Base-by-base conservation (phyloP, 345 rosid genomes). In the Acer yangbiense region DNA sequence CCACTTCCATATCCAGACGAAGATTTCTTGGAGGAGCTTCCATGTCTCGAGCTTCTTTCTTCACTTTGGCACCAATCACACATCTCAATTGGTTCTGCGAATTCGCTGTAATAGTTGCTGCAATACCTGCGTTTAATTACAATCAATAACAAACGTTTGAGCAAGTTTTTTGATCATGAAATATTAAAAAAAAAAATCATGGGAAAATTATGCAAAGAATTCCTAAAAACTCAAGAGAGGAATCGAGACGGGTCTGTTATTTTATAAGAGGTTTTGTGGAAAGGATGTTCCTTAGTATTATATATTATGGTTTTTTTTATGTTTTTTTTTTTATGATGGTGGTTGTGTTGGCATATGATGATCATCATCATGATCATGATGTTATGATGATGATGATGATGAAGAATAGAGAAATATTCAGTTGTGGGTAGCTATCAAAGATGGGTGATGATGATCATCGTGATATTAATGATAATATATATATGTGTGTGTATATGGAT, bases 11-110 rank as follows among this genome's bases (percentile, higher is more conserved):
- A 82, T 54, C 77, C 79, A 3, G 83, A 71, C 3, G 69, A 71
- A 1, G 89, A 67, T 78, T 87, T 89, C 83, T 82, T 89, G 0
- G 90, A 83, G 14, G 90, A 81, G 86, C 76, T 76, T 43, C 89
- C 87, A 1, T 80, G 84, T 70, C 82, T 86, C 14, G 79, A 81
- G 65, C 20, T 85, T 74, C 82, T 82, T 83, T 87, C 88, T 81
- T 92, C 98, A 66, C 87, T 89, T 72, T 83, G 93, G 83, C 99
- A 95, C 99, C 99, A 95, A 87, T 95, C 97, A 27, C 99, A 95
- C 80, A 80, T 77, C 66, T 82, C 89, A 16, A 92, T 86, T 72
- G 93, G 90, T 77, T 86, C 96, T 43, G 86, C 84, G 18, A 75
- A 80, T 69, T 91, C 98, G 27, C 89, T 83, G 85, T 89, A 93